phyloP scores from a whole-genome alignment of 345 rosid species.

The Brassica napus region DNA sequence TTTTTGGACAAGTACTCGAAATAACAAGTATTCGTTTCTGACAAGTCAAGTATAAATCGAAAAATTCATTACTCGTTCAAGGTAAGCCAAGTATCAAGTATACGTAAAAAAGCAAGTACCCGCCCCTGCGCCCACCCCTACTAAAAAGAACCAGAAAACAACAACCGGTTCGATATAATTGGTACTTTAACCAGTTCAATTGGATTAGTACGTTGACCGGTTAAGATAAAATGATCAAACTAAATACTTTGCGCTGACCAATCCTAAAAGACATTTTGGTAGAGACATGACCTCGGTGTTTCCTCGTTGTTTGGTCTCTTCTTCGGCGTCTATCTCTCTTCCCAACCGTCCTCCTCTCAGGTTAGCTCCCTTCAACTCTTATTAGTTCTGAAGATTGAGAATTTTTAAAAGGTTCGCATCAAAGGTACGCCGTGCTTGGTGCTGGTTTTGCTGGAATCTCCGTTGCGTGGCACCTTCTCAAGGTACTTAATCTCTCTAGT shows the following conservation, averaged over 20 bases:
- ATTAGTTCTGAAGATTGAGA: neutral
- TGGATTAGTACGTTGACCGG: constrained; percentile 11
- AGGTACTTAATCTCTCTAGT: constrained; percentile 39
- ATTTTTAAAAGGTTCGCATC: neutral
- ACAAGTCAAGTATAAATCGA: too few species aligned
- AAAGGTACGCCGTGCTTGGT: constrained; percentile 88
- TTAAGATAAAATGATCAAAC: neutral
- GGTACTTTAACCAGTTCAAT: neutral
- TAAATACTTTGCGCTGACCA: neutral
- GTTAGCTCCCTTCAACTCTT: neutral
- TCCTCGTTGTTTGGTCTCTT: constrained; percentile 3
- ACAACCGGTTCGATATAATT: too few species aligned
- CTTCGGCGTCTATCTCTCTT: constrained; percentile 22
- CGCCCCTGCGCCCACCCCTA: too few species aligned
- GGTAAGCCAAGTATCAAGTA: too few species aligned
- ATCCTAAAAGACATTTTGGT: neutral
- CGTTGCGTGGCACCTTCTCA: constrained; percentile 79
- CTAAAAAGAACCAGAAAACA: too few species aligned
- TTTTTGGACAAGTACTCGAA: too few species aligned
- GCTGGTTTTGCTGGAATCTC: constrained; percentile 99
- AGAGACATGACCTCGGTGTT: constrained; percentile 14
- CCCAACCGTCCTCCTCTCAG: constrained; percentile 36
- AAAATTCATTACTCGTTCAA: too few species aligned
- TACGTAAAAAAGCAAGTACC: too few species aligned
- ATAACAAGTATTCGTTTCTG: too few species aligned